Evolutionary conservation across 768 basidiomycete genomes (phyloP), one percentile per base, ranked within the genome.

Genomic region (Chalciporus pseudorubinellus): DNA sequence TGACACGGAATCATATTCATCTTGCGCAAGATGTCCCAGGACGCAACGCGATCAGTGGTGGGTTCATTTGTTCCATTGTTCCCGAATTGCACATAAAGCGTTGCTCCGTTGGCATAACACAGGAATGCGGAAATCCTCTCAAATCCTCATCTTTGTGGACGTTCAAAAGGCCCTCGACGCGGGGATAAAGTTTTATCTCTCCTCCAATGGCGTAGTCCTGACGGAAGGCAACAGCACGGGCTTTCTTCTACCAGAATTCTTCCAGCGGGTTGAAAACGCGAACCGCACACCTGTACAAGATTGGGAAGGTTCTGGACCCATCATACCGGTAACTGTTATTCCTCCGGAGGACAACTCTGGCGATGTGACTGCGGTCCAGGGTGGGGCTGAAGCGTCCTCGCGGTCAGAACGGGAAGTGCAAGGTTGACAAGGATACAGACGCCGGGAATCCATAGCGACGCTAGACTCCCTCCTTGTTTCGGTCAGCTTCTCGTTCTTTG

Each of bases 1-100:
- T 95, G 93, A 77, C 71, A 12, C 77, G 95, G 21, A 95, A 94
- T 62, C 94, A 98, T 62, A 88, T 98, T 34, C 95, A 99, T 68
- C 76, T 97, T 13, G 94, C 95, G 0, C 88, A 93, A 65, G 85
- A 88, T 31, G 71, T 89, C 3, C 72, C 77, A 3, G 82, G 83
- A 1, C 70, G 83, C 2, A 78, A 79, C 6, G 83, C 90, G 43
- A 79, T 87, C 46, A 93, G 90, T 57, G 92, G 93, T 91, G 50
- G 21, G 83, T 67, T 20, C 34, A n/a, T 16, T 34, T 36, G 26
- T 52, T 39, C 44, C 43, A 28, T 14, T 29, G n/a, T 29, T 38
- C 22, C 22, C 18, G 8, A 38, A 13, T 45, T 16, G 34, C 19
- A 21, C 39, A 28, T 24, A 18, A 3, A 49, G 24, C 8, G 24